These are phyloP conservation scores for Mucor ambiguus DNA, from an alignment of 371 early-diverging fungal genomes.

Conservation along the genomic window DNA sequence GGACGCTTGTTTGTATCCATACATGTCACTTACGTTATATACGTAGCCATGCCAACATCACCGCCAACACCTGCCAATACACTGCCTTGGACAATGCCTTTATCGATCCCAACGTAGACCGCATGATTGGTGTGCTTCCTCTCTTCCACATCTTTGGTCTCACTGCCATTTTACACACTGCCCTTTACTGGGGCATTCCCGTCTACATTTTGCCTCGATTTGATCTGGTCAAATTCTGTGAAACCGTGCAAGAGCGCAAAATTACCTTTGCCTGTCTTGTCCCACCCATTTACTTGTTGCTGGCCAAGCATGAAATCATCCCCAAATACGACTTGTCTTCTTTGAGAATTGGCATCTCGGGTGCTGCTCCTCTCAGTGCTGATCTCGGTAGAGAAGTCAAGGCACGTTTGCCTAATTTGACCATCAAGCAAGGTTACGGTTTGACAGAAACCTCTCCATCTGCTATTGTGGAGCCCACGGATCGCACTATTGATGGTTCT, in stretches of 20 bases:
- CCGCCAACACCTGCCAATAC: slow-evolving; percentile 67
- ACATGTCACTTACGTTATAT: no score
- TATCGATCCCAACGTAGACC: slow-evolving; percentile 20
- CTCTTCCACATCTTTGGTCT: slow-evolving; percentile 72
- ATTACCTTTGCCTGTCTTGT: slow-evolving; percentile 68
- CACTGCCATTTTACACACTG: slow-evolving; percentile 27
- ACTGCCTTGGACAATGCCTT: slow-evolving; percentile 24
- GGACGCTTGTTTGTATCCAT: no score
- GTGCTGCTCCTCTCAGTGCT: slow-evolving; percentile 83
- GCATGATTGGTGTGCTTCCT: slow-evolving; percentile 68
- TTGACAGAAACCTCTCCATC: slow-evolving; percentile 26
- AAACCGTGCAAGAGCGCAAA: slow-evolving; percentile 55
- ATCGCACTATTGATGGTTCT: slow-evolving; percentile 43
- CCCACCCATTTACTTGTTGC: slow-evolving; percentile 73
- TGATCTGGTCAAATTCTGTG: slow-evolving; percentile 62
- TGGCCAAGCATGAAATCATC: slow-evolving; percentile 68
- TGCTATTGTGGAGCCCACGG: slow-evolving; percentile 18
- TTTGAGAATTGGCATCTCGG: slow-evolving; percentile 60
- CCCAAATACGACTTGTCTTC: slow-evolving; percentile 66
- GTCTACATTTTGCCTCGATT: slow-evolving; percentile 68
- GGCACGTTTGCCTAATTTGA: slow-evolving; percentile 41
- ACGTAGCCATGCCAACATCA: slow-evolving; percentile 73
- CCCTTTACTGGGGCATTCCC: slow-evolving; percentile 36
- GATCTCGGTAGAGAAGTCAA: slow-evolving; percentile 53
- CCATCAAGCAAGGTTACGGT: slow-evolving; percentile 40